Base-by-base conservation (phyloP, 495 filamentous ascomycete species). In the Tuber aestivum region DNA sequence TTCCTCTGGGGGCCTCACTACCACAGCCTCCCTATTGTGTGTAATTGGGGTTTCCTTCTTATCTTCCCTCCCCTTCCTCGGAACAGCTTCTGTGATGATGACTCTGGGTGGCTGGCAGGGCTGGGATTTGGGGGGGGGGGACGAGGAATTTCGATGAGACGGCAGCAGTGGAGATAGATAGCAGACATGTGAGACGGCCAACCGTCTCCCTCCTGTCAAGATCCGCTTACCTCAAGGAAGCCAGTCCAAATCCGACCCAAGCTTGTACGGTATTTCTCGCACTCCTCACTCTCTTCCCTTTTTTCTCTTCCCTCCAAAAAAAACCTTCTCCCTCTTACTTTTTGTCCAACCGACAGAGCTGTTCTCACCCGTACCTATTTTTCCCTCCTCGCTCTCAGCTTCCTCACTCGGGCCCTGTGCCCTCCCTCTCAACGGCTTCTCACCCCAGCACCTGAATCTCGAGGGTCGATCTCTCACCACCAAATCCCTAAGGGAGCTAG, bases 161-260 rank as follows among this genome's bases (percentile, higher is more conserved):
- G 56, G 27, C 14, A 35, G 56, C 27, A 35, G 56, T 27, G 14
- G 56, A 65, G 56, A 65, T 12, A 79, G 78, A 72, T 69, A 73
- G 77, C 72, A 79, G 78, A 70, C 78, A 79, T 79, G 78, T 79
- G 78, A 79, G 77, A 75, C 76, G 74, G 74, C 70, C 42, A 72
- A 74, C 76, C 56, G 56, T 72, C 77, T 40, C 44, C 74, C 73
- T 79, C 77, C 76, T 74, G 69, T 74, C 78, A 79, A 76, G 73
- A 79, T 79, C 70, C 78, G 78, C 78, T 79, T 79, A 79, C 78
- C 78, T 79, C 68, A 73, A 79, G 40, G 65, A 50, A 72, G 69
- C 40, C 61, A 72, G 65, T 56, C 72, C 72, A 73, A 65, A 65
- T 32, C 56, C 56, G 56, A 65, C 56, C 14, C 27, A 65, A 65